phyloP scores from a whole-genome alignment of 441 rosid species.

The Jatropha podagrica region DNA sequence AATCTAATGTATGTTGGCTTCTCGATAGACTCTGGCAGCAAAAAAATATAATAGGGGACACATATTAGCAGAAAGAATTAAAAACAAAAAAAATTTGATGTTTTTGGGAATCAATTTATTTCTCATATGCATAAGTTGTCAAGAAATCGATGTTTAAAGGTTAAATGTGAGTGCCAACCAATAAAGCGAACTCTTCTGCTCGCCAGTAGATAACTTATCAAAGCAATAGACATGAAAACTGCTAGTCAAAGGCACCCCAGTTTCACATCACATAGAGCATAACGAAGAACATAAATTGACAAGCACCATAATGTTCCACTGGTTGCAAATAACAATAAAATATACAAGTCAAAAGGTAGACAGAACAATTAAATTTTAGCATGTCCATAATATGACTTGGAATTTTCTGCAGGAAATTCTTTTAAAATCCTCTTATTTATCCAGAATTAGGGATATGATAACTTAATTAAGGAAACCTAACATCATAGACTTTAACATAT shows the following conservation, averaged over 20 bases:
- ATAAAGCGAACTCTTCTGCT: neutral
- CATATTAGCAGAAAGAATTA: conserved; percentile 1
- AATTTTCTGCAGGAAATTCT: neutral
- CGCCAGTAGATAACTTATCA: neutral
- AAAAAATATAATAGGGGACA: conserved; percentile 5
- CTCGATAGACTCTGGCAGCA: conserved; percentile 62
- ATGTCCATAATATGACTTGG: neutral
- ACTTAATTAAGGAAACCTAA: neutral
- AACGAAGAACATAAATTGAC: neutral
- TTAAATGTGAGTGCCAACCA: neutral
- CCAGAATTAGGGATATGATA: neutral
- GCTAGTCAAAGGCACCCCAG: neutral
- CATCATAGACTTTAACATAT: neutral
- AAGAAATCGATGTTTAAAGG: neutral
- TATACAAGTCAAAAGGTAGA: neutral
- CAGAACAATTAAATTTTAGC: neutral
- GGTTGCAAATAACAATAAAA: neutral
- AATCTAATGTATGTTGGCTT: conserved; percentile 80
- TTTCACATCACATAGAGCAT: neutral
- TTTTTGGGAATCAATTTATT: neutral
- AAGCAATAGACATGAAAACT: neutral
- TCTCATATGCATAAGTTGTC: neutral
- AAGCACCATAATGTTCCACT: neutral
- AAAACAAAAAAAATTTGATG: neutral
- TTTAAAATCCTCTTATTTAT: neutral